A percentile compares a stretch with the other conserved stretches of the same genome.
phyloP scores from a whole-genome alignment of 768 basidiomycete genomes.

The Clitopilus passeckerianus region DNA sequence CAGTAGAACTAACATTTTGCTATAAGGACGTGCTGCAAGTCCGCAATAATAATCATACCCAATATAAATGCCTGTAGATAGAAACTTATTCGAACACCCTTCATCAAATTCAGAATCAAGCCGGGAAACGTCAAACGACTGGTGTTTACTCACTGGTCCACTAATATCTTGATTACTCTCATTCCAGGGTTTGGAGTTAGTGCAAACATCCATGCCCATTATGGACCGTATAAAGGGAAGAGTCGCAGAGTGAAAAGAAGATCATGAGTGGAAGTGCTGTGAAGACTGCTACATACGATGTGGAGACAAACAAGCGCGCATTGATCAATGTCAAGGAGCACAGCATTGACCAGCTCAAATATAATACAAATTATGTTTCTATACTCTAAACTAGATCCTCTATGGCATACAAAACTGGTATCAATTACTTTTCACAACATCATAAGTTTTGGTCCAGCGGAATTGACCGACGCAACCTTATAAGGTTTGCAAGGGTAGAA shows the following conservation, averaged over 20 bases:
- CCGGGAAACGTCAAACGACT: not conserved
- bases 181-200: constrained; percentile 13
- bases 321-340: no score
- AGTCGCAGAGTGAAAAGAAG: no score
- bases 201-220: not conserved
- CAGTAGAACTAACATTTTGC: constrained; percentile 13
- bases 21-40: not conserved
- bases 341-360: not conserved
- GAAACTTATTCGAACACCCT: constrained; percentile 31
- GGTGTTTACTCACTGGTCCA: constrained; percentile 18
- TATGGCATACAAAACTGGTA: no score
- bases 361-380: not conserved
- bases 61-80: constrained; percentile 22
- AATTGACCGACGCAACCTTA: constrained; percentile 53
- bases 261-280: no score
- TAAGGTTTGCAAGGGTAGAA: constrained; percentile 47
- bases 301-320: no score
- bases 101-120: not conserved
- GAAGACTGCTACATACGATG: no score
- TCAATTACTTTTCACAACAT: not conserved
- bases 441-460: constrained; percentile 46
- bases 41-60: constrained; percentile 9
- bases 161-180: constrained; percentile 27
- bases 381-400: no score
- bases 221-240: no score